phyloP scores from a whole-genome alignment of 192 early-diverging fungal species.

The Backusella circina region DNA sequence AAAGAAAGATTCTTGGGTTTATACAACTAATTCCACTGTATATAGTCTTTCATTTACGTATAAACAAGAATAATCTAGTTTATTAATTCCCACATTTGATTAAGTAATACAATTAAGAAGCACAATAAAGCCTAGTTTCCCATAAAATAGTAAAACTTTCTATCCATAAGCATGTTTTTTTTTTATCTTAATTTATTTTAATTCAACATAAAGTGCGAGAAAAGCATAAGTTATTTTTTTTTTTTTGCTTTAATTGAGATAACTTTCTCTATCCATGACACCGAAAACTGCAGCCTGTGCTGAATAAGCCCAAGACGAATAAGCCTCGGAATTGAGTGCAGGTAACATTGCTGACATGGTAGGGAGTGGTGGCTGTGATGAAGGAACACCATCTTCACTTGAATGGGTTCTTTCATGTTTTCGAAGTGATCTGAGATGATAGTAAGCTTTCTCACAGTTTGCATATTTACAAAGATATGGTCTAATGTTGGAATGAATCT shows the following conservation, averaged over 20 bases:
- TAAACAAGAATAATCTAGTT: too few species aligned
- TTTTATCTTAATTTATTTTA: not conserved
- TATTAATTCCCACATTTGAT: too few species aligned
- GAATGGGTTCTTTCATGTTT: constrained; percentile 57
- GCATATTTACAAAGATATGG: constrained; percentile 46
- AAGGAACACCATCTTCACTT: not conserved
- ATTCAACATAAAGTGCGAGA: not conserved
- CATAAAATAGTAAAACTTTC: too few species aligned
- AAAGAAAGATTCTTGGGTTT: not conserved
- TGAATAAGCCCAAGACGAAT: not conserved
- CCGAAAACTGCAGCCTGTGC: constrained; percentile 1
- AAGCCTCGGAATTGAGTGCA: not conserved
- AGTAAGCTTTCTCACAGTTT: constrained; percentile 48
- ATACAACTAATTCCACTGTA: not conserved
- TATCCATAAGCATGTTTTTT: not conserved
- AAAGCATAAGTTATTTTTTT: not conserved
- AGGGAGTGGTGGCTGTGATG: not conserved
- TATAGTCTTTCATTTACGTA: not conserved
- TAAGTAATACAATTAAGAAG: too few species aligned
- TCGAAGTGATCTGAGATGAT: constrained; percentile 56
- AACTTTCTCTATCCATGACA: not conserved
- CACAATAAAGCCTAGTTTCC: too few species aligned
- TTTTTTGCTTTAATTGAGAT: not conserved
- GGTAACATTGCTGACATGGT: not conserved
- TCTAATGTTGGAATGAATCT: constrained; percentile 53